Percentiles rank a stretch among this genome's conserved stretches.
phyloP scores from a whole-genome alignment of 805 yeast genomes.

The Wickerhamiella australiensis region DNA sequence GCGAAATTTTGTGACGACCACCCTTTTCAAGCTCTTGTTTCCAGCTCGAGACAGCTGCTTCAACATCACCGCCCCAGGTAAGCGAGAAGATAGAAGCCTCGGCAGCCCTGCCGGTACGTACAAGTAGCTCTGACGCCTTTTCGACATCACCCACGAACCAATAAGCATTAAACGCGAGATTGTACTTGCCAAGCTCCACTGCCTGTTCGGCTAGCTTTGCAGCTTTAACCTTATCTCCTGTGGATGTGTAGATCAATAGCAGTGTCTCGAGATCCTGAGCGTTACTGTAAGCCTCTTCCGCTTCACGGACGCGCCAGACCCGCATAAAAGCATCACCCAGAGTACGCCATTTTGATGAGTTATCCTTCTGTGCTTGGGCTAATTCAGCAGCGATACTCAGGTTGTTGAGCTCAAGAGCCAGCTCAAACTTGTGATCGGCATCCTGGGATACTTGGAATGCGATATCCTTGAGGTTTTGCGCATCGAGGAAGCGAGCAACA shows the following conservation, averaged over 20 bases:
- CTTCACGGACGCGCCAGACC: constrained; percentile 69
- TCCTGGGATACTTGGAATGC: constrained; percentile 78
- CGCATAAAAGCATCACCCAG: constrained; percentile 78
- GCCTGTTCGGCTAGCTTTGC: constrained; percentile 54
- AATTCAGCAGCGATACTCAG: constrained; percentile 60
- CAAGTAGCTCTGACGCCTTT: constrained; percentile 52
- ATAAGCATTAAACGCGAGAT: constrained; percentile 80
- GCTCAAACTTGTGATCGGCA: constrained; percentile 80
- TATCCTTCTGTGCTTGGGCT: constrained; percentile 29
- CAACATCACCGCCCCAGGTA: constrained; percentile 48
- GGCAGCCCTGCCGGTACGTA: constrained; percentile 53
- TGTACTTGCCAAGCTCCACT: constrained; percentile 63
- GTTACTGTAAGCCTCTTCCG: constrained; percentile 63
- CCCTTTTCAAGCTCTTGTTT: constrained; percentile 40
- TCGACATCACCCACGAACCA: constrained; percentile 72
- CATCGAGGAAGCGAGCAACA: constrained; percentile 84
- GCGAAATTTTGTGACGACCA: constrained; percentile 49
- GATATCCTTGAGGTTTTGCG: constrained; percentile 75
- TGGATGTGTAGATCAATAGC: constrained; percentile 67
- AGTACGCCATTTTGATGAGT: constrained; percentile 65
- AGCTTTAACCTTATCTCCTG: constrained; percentile 55
- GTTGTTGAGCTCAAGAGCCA: constrained; percentile 67
- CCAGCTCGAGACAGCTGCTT: constrained; percentile 52
- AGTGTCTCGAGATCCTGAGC: constrained; percentile 76
- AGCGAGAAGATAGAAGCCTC: constrained; percentile 77